Evolutionary conservation across 176 grass and related monocot species (phyloP), one percentile per base, ranked within the genome.

Genomic region (Triticum timopheevii): DNA sequence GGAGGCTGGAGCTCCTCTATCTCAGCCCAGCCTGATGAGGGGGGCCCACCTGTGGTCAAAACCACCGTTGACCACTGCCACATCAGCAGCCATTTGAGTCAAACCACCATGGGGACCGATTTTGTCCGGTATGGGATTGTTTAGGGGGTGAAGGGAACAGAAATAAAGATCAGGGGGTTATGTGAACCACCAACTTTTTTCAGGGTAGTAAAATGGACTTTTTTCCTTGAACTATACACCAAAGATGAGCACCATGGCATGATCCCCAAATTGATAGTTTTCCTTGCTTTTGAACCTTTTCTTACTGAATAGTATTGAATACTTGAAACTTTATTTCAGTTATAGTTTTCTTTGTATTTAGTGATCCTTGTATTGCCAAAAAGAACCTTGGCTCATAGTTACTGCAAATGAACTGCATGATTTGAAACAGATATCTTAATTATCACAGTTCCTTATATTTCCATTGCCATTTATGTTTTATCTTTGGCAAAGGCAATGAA

Each of bases 401-500:
- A 66, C 10, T 40, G 30, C 25, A 25, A 78, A 78, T 28, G 16
- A 28, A 33, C 16, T 36, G 33, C 40, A 67, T 11, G 54, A 25
- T 33, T 86, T 64, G 5, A 40, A 31, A 71, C 38, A 62, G 4
- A 74, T 24, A 61, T 44, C 33, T 56, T 81, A 52, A 74, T 58
- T 74, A 20, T 2, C 13, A 74, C 20, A 59, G 7, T 49, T 44
- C 16, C 15, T 84, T 84, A 9, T 64, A 50, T 84, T 71, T 80
- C 33, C 40, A 23, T 59, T 3, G 49, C 34, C 3, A 38, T 70
- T 69, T 40, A 33, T 80, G 15, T 47, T 87, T 84, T 42, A 13
- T 58, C 36, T 31, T 31, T 61, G 80, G 59, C 10, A 83, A 87
- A 25, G 28, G 49, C 82, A 69, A 71, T 64, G 52, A 69, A 78